A percentile compares a stretch with the other conserved stretches of the same genome.
Conservation (phyloP, 352 stramenopile genomes). For the Pythium grandisporangium region DNA sequence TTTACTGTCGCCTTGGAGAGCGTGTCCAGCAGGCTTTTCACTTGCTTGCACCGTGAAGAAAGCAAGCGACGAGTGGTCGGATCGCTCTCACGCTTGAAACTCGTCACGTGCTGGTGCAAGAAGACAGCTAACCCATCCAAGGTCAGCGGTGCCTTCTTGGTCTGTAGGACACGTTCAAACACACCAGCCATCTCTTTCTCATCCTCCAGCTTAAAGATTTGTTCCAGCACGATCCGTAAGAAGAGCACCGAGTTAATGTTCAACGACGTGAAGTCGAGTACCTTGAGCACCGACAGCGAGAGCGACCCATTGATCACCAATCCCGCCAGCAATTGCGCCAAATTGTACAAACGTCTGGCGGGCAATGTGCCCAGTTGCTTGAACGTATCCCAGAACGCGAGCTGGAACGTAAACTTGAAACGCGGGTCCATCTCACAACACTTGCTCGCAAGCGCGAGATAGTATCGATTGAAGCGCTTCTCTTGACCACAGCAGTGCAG, state of each 20-base stretch:
- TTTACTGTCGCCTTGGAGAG: slow-evolving; percentile 44
- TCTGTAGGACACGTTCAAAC: slow-evolving; percentile 68
- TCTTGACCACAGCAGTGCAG: slow-evolving; percentile 88
- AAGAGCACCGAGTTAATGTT: slow-evolving; percentile 84
- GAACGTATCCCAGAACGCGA: slow-evolving; percentile 97
- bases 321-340: slow-evolving; percentile 81
- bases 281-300: slow-evolving; percentile 84
- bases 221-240: slow-evolving; percentile 72
- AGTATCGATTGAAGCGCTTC: slow-evolving; percentile 93
- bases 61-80: slow-evolving; percentile 23
- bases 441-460: slow-evolving; percentile 88
- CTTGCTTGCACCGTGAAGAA: slow-evolving; percentile 52
- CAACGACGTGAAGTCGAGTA: slow-evolving; percentile 90
- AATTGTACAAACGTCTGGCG: slow-evolving; percentile 84
- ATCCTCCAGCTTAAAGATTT: slow-evolving; percentile 59
- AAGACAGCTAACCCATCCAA: slow-evolving; percentile 76
- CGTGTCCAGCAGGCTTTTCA: slow-evolving; percentile 60
- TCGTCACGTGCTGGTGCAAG: slow-evolving; percentile 68
- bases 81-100: slow-evolving; percentile 43
- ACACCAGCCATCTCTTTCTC: slow-evolving; percentile 57
- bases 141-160: slow-evolving; percentile 70
- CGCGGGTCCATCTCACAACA: slow-evolving; percentile 92
- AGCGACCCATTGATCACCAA: slow-evolving; percentile 52
- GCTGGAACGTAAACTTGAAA: slow-evolving; percentile 94
- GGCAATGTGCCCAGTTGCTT: slow-evolving; percentile 86